Evolutionary conservation across 192 early-diverging fungal species (phyloP).

Genomic region (Pilaira anomala): DNA sequence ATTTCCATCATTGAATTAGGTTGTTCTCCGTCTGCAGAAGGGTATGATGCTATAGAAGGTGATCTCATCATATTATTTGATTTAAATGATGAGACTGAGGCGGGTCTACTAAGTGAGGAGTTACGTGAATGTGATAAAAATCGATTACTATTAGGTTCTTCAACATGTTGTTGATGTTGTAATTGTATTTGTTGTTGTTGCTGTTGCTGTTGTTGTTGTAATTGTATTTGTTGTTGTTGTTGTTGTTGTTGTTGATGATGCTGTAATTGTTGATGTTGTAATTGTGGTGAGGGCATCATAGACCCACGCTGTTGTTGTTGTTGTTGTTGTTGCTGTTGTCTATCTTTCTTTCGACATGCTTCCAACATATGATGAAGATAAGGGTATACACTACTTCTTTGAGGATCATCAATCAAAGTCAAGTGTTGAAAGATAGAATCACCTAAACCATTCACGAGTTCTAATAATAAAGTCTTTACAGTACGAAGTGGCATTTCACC

Average conservation of each 20-base stretch:
- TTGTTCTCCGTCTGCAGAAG: background rate
- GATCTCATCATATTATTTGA: slow-evolving; percentile 23
- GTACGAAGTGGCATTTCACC: slow-evolving; percentile 95
- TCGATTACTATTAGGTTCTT: background rate
- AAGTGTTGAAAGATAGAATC: slow-evolving; percentile 58
- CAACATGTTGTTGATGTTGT: slow-evolving; percentile 9
- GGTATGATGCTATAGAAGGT: slow-evolving; percentile 14
- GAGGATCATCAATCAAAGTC: slow-evolving; percentile 59
- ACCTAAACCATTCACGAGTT: slow-evolving; percentile 67
- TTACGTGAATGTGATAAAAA: slow-evolving; percentile 18
- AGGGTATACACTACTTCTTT: slow-evolving; percentile 63
- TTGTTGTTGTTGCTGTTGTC: slow-evolving; percentile 18
- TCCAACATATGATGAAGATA: slow-evolving; percentile 59
- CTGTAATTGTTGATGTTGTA: slow-evolving; percentile 5
- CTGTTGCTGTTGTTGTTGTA: slow-evolving; percentile 1
- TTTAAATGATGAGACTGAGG: slow-evolving; percentile 15
- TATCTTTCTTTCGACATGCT: slow-evolving; percentile 40
- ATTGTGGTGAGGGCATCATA: background rate
- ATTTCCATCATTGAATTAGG: background rate
- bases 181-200: background rate
- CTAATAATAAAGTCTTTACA: slow-evolving; percentile 86
- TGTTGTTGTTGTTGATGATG: slow-evolving; percentile 20
- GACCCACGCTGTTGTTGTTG: slow-evolving; percentile 1
- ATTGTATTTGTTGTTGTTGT: background rate
- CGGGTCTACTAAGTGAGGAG: slow-evolving; percentile 26